Base-by-base conservation (phyloP, 2,329 filamentous ascomycete genomes). In the Lithohypha guttulata region DNA sequence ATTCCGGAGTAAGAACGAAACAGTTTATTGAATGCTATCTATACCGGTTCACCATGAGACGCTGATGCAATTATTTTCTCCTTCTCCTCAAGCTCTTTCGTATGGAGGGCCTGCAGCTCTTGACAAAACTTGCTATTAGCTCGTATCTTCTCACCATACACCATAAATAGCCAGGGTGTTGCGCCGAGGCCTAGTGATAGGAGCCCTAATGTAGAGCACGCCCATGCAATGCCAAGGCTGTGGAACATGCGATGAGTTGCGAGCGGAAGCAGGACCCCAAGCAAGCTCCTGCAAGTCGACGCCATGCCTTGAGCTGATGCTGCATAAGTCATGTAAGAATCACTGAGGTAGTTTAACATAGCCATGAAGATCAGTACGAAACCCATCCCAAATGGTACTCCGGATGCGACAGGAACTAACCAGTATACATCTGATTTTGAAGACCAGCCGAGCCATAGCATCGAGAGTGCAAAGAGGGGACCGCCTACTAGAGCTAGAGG, bases 401-500 rank as follows among this genome's bases (percentile, higher is more conserved):
- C 77, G 0, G 74, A 73, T 7, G 79, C 53, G 52, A 77, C 70
- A 2, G 77, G 76, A 0, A 56, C 54, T 2, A 57, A 52, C 59
- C 59, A 62, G 41, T 58, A 58, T 13, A 58, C 55, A 20, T 34
- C 39, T 10, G 37, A 27, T 39, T 52, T 52, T n/a, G 57, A 50
- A 29, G 51, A 59, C 56, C 56, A 59, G 7, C 56, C 57, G 6
- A 60, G 50, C 79, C 43, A 75, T 55, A 47, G 81, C 64, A 21
- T 73, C 66, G 1, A 76, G 70, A 59, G 45, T 5, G 58, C 55
- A 25, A 55, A 57, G 28, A 81, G 61, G 0, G 81, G 79, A 0
- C 81, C 80, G 1, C 79, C 81, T 13, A 84, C 51, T 53, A 75
- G 81, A 3, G 80, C 81, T 2, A 87, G 64, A 0, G 83, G 82